A percentile compares a stretch with the other conserved stretches of the same genome.
Conservation (phyloP, 148 eudicot genomes). For the Chenopodium suecicum region DNA sequence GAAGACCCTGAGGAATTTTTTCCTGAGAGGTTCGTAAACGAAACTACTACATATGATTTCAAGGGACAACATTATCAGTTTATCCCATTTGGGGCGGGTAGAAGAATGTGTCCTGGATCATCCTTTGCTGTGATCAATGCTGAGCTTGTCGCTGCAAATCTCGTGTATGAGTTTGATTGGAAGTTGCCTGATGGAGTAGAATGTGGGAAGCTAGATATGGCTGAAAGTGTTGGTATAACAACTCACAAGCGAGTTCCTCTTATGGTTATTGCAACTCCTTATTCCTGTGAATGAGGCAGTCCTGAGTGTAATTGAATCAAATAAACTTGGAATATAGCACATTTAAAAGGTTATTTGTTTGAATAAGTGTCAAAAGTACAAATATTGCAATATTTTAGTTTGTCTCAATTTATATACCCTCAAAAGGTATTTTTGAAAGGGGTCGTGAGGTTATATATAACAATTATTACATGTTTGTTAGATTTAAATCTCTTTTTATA, state of each 20-base stretch:
- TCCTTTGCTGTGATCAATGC: slow-evolving; percentile 14
- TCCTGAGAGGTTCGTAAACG: slow-evolving; percentile 44
- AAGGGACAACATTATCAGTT: slow-evolving; percentile 27
- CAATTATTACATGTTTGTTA: no score
- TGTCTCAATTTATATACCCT: no score
- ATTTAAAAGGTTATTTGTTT: no score
- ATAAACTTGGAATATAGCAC: background rate
- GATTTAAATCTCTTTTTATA: no score
- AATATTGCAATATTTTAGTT: no score
- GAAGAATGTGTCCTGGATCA: slow-evolving; percentile 35
- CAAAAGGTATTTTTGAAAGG: no score
- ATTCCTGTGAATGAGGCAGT: background rate
- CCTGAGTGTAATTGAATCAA: background rate
- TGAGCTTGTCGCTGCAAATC: slow-evolving; percentile 38
- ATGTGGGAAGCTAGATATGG: slow-evolving; percentile 21
- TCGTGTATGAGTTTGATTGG: slow-evolving; percentile 31
- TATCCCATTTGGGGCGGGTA: slow-evolving; percentile 41
- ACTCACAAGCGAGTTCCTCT: slow-evolving; percentile 12
- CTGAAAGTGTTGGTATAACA: slow-evolving; percentile 17
- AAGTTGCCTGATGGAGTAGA: slow-evolving; percentile 6
- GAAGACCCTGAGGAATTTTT: slow-evolving; percentile 35
- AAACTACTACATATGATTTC: slow-evolving; percentile 4
- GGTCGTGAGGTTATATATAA: no score
- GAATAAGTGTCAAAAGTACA: no score
- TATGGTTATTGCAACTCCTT: slow-evolving; percentile 15